Evolutionary conservation across 306 rosid species (phyloP).

Genomic region (Prunus davidiana): DNA sequence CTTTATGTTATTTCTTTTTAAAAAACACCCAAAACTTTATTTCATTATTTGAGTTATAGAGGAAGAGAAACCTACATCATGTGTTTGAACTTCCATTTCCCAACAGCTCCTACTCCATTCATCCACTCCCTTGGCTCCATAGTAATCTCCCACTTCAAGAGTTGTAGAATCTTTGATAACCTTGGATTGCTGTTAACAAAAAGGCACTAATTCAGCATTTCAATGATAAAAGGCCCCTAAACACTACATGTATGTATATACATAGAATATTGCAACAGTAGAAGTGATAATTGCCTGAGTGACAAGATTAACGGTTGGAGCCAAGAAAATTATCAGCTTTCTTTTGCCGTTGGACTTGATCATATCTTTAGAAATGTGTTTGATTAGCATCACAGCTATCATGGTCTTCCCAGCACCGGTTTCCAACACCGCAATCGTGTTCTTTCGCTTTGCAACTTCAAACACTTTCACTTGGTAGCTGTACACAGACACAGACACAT

Average conservation of each 20-base stretch:
- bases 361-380: constrained; percentile 35
- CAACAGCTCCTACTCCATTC: constrained; percentile 61
- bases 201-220: constrained; percentile 7
- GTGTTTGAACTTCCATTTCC: constrained; percentile 58
- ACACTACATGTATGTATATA: no score
- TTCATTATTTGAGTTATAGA: not conserved
- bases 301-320: constrained; percentile 91
- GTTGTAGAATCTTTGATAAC: constrained; percentile 44
- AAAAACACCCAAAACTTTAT: no score
- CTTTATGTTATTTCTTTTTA: no score
- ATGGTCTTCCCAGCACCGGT: constrained; percentile 83
- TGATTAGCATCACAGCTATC: constrained; percentile 81
- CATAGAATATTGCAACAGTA: no score
- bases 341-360: constrained; percentile 38
- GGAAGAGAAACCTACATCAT: constrained; percentile 52
- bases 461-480: constrained; percentile 71
- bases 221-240: not conserved
- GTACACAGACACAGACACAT: not conserved
- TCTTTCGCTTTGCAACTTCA: constrained; percentile 58
- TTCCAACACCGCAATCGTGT: constrained; percentile 78
- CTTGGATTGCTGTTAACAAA: constrained; percentile 63
- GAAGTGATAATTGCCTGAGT: constrained; percentile 46
- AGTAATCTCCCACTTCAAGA: constrained; percentile 68
- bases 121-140: constrained; percentile 83
- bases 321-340: constrained; percentile 65